Evolutionary conservation across 257 asterid species (phyloP), one percentile per base, ranked within the genome.

Genomic region (Solanum chiquidenum): DNA sequence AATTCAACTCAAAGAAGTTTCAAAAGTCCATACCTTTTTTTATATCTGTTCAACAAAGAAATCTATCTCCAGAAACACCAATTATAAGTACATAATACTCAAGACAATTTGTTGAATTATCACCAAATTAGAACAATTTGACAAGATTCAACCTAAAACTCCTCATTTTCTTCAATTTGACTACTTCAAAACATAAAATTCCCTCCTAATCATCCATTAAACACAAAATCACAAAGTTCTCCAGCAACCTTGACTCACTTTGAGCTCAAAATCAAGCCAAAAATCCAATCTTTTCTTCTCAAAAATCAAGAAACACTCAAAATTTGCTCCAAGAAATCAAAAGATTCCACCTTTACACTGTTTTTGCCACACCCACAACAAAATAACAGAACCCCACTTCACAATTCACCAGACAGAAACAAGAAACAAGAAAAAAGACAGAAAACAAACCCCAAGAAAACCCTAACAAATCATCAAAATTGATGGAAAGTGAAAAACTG

Each of bases 1-100:
- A 87, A 84, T 25, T 69, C 66, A 66, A 40, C 74, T 23, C 33
- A 74, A 76, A 18, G 11, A 74, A 74, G 21, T 83, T 42, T 66
- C 52, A 68, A 86, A 35, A 64, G 76, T 72, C 86, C 90, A 86
- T 89, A 93, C 96, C 94, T 91, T 77, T 75, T 75, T 75, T 71
- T 89, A 33, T 87, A 86, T 58, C 87, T 58, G 80, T 49, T 85
- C 82, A 85, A 42, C 86, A 58, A 60, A 72, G 40, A 90, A 89
- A 82, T 77, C 90, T 91, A 92, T 87, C 89, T 87, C 89, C 88
- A 88, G 88, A 89, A 87, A 84, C 88, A 74, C 72, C 88, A 66
- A n/a, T 79, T 79, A 49, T 18, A 82, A 82, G 86, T 82, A 82
- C 86, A 49, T 82, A 31, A 27, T 31, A 82, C 86, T 33, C 90